phyloP scores from a whole-genome alignment of 2,329 filamentous ascomycete species.

The Westerdykella ornata region DNA sequence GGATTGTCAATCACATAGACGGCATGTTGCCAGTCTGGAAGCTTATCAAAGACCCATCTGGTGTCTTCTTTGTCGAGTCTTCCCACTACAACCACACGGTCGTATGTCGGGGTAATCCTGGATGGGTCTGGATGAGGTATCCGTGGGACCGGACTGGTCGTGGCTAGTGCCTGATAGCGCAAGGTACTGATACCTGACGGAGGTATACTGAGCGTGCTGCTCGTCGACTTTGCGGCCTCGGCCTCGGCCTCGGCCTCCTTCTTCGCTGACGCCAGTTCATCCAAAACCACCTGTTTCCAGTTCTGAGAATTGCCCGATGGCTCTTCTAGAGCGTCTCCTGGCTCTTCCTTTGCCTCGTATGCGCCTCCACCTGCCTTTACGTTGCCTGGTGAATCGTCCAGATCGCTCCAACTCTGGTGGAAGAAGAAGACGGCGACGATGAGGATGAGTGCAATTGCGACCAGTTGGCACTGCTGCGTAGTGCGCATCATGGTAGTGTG shows the following conservation, averaged over 20 bases:
- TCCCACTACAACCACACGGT: constrained; percentile 4
- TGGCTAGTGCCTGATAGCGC: not conserved
- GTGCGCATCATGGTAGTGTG: not conserved
- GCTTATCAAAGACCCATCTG: constrained; percentile 6
- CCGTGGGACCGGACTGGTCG: not conserved
- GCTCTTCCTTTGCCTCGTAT: not conserved
- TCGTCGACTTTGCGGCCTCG: not conserved
- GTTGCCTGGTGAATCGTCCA: not conserved
- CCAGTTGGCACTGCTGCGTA: not conserved
- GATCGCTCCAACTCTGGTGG: not conserved
- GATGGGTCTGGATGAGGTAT: not conserved
- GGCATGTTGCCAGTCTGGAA: constrained; percentile 9
- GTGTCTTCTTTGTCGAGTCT: constrained; percentile 5
- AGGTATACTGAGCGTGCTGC: not conserved
- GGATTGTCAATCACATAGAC: constrained; percentile 11
- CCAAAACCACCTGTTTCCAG: not conserved
- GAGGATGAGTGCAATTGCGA: not conserved
- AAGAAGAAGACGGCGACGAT: not conserved
- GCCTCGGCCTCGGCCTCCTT: not conserved
- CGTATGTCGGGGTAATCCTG: constrained; percentile 4
- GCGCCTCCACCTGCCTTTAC: not conserved
- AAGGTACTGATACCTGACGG: not conserved
- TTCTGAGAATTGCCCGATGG: not conserved
- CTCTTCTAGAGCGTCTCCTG: not conserved
- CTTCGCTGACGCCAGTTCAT: not conserved